Conservation (phyloP, 1,139 yeast species). For the Schwanniomyces etchellsii region DNA sequence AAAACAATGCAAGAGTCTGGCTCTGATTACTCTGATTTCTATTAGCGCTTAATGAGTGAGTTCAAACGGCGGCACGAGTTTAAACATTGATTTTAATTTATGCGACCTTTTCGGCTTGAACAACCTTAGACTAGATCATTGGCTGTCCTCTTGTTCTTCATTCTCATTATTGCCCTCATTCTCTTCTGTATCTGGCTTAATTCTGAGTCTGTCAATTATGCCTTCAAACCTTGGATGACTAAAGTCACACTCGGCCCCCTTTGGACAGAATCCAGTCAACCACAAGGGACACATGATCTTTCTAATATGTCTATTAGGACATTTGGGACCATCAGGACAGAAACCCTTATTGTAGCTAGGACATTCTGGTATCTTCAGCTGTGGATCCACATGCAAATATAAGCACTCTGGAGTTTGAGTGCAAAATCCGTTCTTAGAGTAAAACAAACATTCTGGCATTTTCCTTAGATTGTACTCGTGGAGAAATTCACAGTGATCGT, state of each 20-base stretch:
- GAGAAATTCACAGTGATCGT: constrained; percentile 91
- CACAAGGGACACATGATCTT: constrained; percentile 77
- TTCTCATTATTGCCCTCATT: constrained; percentile 2
- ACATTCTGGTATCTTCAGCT: constrained; percentile 82
- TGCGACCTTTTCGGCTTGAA: too few species aligned
- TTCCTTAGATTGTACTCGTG: constrained; percentile 92
- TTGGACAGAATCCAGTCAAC: constrained; percentile 90
- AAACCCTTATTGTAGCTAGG: constrained; percentile 80
- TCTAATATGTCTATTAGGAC: constrained; percentile 77
- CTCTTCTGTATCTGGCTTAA: constrained; percentile 37
- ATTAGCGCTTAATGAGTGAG: too few species aligned
- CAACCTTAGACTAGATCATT: too few species aligned
- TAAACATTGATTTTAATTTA: too few species aligned
- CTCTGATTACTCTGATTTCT: too few species aligned
- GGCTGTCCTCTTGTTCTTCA: too few species aligned
- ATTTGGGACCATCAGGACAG: constrained; percentile 88
- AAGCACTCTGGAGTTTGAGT: constrained; percentile 94
- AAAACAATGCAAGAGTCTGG: too few species aligned
- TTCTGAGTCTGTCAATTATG: constrained; percentile 39
- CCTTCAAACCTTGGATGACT: constrained; percentile 56
- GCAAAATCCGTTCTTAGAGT: constrained; percentile 83
- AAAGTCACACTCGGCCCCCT: constrained; percentile 54
- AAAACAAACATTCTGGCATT: constrained; percentile 96
- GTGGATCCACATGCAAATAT: constrained; percentile 88
- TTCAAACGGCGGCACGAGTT: too few species aligned